Conservation (phyloP, 495 filamentous ascomycete species). For the Geopyxis carbonaria region DNA sequence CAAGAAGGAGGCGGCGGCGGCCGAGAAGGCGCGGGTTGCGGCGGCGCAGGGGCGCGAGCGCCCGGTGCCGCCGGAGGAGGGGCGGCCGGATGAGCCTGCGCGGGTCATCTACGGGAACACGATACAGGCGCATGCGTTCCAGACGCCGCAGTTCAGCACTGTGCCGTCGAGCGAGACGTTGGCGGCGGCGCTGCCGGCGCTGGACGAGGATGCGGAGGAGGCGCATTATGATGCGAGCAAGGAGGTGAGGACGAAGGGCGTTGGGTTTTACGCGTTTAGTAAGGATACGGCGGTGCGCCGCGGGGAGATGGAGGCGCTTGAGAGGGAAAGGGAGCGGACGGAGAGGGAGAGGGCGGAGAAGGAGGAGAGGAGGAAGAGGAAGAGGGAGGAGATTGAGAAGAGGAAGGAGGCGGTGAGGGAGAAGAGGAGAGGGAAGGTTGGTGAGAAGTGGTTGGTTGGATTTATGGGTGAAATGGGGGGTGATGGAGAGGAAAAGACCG, state of each 20-base stretch:
- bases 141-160: constrained; percentile 28
- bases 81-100: constrained; percentile 42
- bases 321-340: constrained; percentile 48
- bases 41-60: constrained; percentile 36
- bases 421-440: constrained; percentile 43
- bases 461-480: too few relatives aligned
- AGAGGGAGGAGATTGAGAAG: constrained; percentile 36
- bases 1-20: constrained; percentile 39
- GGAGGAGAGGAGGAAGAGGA: constrained; percentile 35
- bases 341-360: constrained; percentile 38
- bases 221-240: constrained; percentile 67
- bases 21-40: constrained; percentile 30
- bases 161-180: constrained; percentile 7
- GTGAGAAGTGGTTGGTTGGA: constrained; percentile 44
- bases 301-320: constrained; percentile 60
- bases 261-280: constrained; percentile 78
- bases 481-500: too few relatives aligned
- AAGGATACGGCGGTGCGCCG: constrained; percentile 45
- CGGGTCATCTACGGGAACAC: constrained; percentile 71
- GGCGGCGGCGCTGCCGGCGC: constrained; percentile 1
- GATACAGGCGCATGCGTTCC: constrained; percentile 65
- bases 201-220: constrained; percentile 47
- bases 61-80: constrained; percentile 26
- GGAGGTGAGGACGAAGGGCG: constrained; percentile 74
- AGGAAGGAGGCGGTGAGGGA: constrained; percentile 34